phyloP scores from a whole-genome alignment of 1,139 yeast species.

The Hyphopichia khmerensis region DNA sequence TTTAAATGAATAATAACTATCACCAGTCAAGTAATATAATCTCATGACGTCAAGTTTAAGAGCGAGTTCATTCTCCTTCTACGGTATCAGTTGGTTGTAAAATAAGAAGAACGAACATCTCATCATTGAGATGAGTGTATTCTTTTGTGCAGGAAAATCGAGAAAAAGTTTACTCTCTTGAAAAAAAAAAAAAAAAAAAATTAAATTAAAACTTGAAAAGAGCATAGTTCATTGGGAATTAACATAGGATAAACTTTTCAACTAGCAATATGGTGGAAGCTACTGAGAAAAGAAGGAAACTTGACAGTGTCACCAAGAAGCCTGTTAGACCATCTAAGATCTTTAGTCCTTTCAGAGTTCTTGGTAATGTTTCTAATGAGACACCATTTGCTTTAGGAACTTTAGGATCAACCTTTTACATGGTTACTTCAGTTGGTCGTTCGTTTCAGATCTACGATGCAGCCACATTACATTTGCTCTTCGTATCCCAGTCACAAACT shows the following conservation, averaged over 20 bases:
- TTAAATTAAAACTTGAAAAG: conserved; percentile 4
- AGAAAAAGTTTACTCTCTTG: not conserved
- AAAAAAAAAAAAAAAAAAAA: conserved; percentile 2
- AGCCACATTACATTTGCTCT: conserved; percentile 76
- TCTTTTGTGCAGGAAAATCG: conserved; percentile 2
- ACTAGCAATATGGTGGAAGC: conserved; percentile 28
- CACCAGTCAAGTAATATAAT: too few species aligned
- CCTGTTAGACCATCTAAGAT: conserved; percentile 27
- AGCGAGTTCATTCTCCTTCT: too few species aligned
- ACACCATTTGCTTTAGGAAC: conserved; percentile 87
- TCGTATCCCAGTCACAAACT: conserved; percentile 82
- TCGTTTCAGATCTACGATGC: conserved; percentile 95
- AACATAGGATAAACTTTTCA: too few species aligned
- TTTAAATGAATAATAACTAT: too few species aligned
- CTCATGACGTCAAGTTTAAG: too few species aligned
- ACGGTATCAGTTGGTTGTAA: too few species aligned
- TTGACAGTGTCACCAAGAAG: conserved; percentile 7
- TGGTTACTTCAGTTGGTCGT: conserved; percentile 87
- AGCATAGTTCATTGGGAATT: not conserved
- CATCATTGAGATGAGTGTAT: not conserved
- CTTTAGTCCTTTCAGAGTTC: conserved; percentile 46
- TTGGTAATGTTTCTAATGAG: conserved; percentile 73
- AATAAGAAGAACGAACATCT: too few species aligned
- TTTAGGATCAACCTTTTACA: conserved; percentile 82
- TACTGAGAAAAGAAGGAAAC: conserved; percentile 31